These are phyloP conservation scores for Venturia aucupariae DNA, from an alignment of 2,329 filamentous ascomycete species.

Conservation along the genomic window DNA sequence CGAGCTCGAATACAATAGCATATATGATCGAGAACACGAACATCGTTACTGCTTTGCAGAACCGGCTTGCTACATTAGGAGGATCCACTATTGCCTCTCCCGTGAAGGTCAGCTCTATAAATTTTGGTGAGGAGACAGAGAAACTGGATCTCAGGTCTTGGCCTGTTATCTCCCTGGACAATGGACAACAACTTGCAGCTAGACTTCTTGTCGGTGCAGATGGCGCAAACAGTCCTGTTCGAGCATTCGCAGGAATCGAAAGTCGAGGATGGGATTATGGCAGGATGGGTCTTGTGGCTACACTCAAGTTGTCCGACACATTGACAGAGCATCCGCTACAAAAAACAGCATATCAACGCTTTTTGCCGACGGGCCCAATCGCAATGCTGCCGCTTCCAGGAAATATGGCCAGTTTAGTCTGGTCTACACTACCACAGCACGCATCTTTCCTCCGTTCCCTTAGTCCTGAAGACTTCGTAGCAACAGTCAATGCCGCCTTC, in stretches of 20 bases:
- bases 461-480: conserved; percentile 61
- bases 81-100: conserved; percentile 63
- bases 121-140: conserved; percentile 57
- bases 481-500: conserved; percentile 91
- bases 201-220: conserved; percentile 87
- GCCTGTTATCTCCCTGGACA: conserved; percentile 71
- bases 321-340: conserved; percentile 31
- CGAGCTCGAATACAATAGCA: conserved; percentile 50
- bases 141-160: conserved; percentile 72
- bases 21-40: conserved; percentile 97
- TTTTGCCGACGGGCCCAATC: conserved; percentile 83
- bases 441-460: conserved; percentile 73
- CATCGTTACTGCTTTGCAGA: conserved; percentile 67
- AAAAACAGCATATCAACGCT: conserved; percentile 87
- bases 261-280: conserved; percentile 90
- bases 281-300: conserved; percentile 84
- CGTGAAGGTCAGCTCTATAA: conserved; percentile 70
- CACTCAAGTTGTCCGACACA: conserved; percentile 57
- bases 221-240: conserved; percentile 87
- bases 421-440: conserved; percentile 79
- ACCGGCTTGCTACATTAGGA: conserved; percentile 59
- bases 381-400: conserved; percentile 85
- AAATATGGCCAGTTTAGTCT: conserved; percentile 76
- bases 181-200: conserved; percentile 60
- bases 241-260: conserved; percentile 77